These are phyloP conservation scores for Melastoma malabathricum DNA, from an alignment of 345 rosid species.

Conservation along the genomic window DNA sequence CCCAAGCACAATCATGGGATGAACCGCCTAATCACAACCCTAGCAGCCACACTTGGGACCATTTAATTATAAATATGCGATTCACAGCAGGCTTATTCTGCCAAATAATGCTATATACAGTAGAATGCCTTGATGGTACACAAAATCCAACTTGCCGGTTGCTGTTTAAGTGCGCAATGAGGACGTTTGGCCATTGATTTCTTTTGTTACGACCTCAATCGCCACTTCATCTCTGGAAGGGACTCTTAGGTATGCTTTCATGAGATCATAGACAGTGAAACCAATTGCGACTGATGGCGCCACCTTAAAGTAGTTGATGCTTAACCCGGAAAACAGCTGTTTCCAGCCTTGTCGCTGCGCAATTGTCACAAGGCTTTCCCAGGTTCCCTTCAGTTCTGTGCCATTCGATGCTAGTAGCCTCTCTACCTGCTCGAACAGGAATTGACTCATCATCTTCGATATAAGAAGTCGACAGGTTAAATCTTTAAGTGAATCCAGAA, in stretches of 20 bases:
- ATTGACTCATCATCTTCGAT: not conserved
- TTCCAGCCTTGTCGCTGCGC: conserved; percentile 83
- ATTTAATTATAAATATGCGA: too few species aligned
- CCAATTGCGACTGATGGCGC: conserved; percentile 93
- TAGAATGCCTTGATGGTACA: not conserved
- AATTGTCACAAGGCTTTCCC: conserved; percentile 52
- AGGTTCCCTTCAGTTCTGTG: conserved; percentile 52
- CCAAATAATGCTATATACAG: conserved; percentile 4
- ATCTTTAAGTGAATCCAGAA: not conserved
- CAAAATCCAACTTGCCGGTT: not conserved
- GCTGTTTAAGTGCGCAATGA: conserved; percentile 27
- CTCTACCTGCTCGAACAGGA: conserved; percentile 40
- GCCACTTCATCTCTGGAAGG: conserved; percentile 61
- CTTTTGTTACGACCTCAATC: conserved; percentile 35
- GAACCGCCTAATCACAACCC: too few species aligned
- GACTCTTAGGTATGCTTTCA: conserved; percentile 68
- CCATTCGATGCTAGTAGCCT: conserved; percentile 31
- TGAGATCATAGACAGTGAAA: conserved; percentile 76
- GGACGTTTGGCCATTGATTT: conserved; percentile 33
- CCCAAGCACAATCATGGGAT: too few species aligned
- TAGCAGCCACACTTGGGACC: too few species aligned
- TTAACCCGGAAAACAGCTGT: conserved; percentile 83
- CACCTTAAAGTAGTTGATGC: conserved; percentile 89
- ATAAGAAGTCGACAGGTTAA: not conserved
- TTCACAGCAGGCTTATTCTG: too few species aligned